Conservation (phyloP, 495 filamentous ascomycete genomes). For the Annulohypoxylon stygium region DNA sequence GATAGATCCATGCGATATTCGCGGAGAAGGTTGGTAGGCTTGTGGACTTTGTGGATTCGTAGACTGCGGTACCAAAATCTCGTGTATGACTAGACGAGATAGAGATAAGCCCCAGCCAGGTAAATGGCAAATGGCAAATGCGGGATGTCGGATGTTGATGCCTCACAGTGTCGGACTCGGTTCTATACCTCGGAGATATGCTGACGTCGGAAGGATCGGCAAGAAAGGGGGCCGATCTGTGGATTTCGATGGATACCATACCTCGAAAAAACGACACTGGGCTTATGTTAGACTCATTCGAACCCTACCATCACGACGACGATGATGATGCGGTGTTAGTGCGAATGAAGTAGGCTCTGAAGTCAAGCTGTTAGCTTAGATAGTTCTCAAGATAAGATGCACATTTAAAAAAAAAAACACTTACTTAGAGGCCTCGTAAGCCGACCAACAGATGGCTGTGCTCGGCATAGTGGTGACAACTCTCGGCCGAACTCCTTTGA, state of each 20-base stretch:
- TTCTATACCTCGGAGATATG: conserved; percentile 45
- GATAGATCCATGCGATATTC: conserved; percentile 14
- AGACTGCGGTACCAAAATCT: background rate
- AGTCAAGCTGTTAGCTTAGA: conserved; percentile 33
- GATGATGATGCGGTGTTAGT: conserved; percentile 54
- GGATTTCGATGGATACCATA: conserved; percentile 29
- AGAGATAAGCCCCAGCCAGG: conserved; percentile 20
- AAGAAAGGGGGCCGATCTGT: conserved; percentile 34
- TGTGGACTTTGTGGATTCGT: background rate
- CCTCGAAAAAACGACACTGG: conserved; percentile 34
- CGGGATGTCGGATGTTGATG: conserved; percentile 17
- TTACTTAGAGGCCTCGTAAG: conserved; percentile 70
- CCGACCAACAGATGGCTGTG: conserved; percentile 98
- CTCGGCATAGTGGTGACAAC: conserved; percentile 98
- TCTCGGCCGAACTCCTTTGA: conserved; percentile 89
- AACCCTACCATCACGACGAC: conserved; percentile 20
- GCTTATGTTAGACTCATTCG: conserved; percentile 13
- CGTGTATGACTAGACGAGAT: conserved; percentile 20
- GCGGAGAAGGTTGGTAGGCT: conserved; percentile 18
- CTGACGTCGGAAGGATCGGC: conserved; percentile 43
- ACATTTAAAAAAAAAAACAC: conserved; percentile 37
- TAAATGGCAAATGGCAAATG: conserved; percentile 5
- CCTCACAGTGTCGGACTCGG: conserved; percentile 34
- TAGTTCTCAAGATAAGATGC: background rate
- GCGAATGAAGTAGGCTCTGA: conserved; percentile 69